Evolutionary conservation across 208 protist genomes (phyloP).

Genomic region (Kentomonas sorsogonicus): DNA sequence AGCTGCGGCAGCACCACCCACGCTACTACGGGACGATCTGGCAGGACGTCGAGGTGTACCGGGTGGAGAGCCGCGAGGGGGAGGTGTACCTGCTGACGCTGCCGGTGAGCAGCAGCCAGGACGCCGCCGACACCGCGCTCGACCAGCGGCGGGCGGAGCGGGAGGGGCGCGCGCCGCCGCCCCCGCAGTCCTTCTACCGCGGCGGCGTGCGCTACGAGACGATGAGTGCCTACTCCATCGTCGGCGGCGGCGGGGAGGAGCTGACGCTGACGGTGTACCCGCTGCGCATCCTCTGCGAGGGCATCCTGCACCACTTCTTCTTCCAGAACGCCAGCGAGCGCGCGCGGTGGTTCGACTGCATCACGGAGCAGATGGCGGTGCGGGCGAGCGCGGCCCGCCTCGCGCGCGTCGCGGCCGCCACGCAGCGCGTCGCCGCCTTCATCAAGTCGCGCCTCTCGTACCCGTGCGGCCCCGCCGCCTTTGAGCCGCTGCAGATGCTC

Average conservation of each 20-base stretch:
- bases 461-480: slow-evolving; percentile 34
- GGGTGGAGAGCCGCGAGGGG: slow-evolving; percentile 22
- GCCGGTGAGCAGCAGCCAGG: slow-evolving; percentile 3
- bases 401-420: slow-evolving; percentile 15
- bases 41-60: slow-evolving; percentile 27
- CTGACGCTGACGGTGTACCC: slow-evolving; percentile 38
- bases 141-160: background rate
- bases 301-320: slow-evolving; percentile 60
- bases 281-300: slow-evolving; percentile 33
- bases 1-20: background rate
- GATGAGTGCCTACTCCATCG: background rate
- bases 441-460: slow-evolving; percentile 36
- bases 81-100: slow-evolving; percentile 28
- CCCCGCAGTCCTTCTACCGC: background rate
- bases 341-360: slow-evolving; percentile 32
- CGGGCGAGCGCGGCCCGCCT: slow-evolving; percentile 18
- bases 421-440: slow-evolving; percentile 27
- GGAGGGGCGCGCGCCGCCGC: background rate
- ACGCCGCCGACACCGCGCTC: background rate
- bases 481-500: slow-evolving; percentile 54
- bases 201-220: background rate
- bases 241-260: background rate
- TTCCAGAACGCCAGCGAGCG: slow-evolving; percentile 47
- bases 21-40: slow-evolving; percentile 11
- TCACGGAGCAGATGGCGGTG: slow-evolving; percentile 31